Percentiles rank a stretch among this genome's conserved stretches.
Evolutionary conservation across 345 rosid species (phyloP).

Genomic region (Brassica napus): Da-Ae NC_063440.1:7979001-7979500

Average conservation of each 20-base stretch:
- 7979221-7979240: not conserved
- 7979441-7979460: not conserved
- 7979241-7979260: not conserved
- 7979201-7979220: not conserved
- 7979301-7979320: not conserved
- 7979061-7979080: constrained; percentile 58
- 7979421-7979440: not conserved
- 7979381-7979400: not conserved
- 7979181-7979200: not conserved
- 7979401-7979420: not conserved
- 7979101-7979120: constrained; percentile 53
- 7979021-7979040: constrained; percentile 62
- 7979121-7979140: constrained; percentile 54
- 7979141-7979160: not conserved
- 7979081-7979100: constrained; percentile 74
- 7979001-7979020: constrained; percentile 41
- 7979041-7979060: constrained; percentile 45
- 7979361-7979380: not conserved
- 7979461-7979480: not conserved
- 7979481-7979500: not conserved
- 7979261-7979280: not conserved
- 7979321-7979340: not conserved
- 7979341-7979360: not conserved
- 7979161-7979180: not conserved
- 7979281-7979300: not conserved